Percentiles rank a stretch among this genome's conserved stretches.
These are phyloP conservation scores for Leccinum boreale DNA, from an alignment of 768 basidiomycete genomes.

Conservation along the genomic window DNA sequence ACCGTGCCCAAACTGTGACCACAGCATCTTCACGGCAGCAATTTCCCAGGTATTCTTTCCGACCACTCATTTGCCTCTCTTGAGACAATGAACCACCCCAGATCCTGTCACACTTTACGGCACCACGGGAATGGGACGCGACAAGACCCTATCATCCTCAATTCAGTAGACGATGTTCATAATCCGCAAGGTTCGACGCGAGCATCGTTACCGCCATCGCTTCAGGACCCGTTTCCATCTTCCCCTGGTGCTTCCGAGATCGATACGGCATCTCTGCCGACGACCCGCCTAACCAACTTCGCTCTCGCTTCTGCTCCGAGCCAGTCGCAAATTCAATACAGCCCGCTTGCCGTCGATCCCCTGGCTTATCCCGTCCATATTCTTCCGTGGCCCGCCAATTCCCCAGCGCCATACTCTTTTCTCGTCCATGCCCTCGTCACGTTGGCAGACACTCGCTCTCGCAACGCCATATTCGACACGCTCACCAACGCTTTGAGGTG, in stretches of 20 bases:
- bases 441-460: conserved; percentile 66
- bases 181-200: conserved; percentile 4
- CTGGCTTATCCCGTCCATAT: conserved; percentile 38
- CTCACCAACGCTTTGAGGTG: conserved; percentile 74
- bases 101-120: conserved; percentile 8
- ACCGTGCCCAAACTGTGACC: conserved; percentile 3
- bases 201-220: conserved; percentile 7
- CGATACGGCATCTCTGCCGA: conserved; percentile 6
- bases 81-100: background rate
- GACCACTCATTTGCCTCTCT: conserved; percentile 13
- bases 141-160: conserved; percentile 24
- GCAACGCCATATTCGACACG: conserved; percentile 63
- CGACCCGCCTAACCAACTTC: conserved; percentile 2
- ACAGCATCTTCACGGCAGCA: conserved; percentile 13
- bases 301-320: conserved; percentile 22
- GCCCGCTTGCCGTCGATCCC: conserved; percentile 44
- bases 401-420: conserved; percentile 64
- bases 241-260: conserved; percentile 9
- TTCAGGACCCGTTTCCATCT: conserved; percentile 11
- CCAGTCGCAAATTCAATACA: conserved; percentile 27
- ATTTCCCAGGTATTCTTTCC: conserved; percentile 15
- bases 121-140: conserved; percentile 24
- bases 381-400: conserved; percentile 40
- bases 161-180: conserved; percentile 19
- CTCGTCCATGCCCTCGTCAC: conserved; percentile 60